Conservation (phyloP, 176 grass and related monocot species). For the Ensete glaucum region DNA sequence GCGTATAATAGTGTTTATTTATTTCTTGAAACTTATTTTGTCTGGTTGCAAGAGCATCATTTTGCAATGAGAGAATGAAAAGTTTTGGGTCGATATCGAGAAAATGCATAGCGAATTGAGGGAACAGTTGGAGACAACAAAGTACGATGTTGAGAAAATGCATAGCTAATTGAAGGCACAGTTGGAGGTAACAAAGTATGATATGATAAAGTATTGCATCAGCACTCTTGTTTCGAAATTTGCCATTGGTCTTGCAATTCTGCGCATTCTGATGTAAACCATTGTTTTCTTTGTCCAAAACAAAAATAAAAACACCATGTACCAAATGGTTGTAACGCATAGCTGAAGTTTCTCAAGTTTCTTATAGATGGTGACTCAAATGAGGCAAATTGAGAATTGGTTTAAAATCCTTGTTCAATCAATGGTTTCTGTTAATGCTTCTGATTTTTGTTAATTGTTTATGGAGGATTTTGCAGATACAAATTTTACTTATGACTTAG, state of each 20-base stretch:
- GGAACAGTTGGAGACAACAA: constrained; percentile 72
- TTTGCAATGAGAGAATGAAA: constrained; percentile 86
- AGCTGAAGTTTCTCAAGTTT: too few species aligned
- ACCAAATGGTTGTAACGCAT: too few species aligned
- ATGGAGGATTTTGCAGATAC: too few species aligned
- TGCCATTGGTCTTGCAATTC: constrained; percentile 41
- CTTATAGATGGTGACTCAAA: too few species aligned
- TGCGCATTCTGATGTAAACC: constrained; percentile 46
- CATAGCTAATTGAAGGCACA: too few species aligned
- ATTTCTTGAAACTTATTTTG: not conserved
- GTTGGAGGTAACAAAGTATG: too few species aligned
- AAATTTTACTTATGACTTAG: too few species aligned
- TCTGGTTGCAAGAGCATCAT: constrained; percentile 67
- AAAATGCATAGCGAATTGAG: constrained; percentile 91
- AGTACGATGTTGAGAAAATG: constrained; percentile 49
- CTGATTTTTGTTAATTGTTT: too few species aligned
- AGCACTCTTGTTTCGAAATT: constrained; percentile 82
- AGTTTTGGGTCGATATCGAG: constrained; percentile 68
- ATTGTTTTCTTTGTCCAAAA: constrained; percentile 32
- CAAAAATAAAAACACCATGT: too few species aligned
- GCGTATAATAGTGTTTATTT: not conserved
- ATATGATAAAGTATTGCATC: constrained; percentile 82
- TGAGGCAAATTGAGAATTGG: too few species aligned
- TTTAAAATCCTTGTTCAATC: too few species aligned
- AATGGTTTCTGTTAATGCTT: too few species aligned